A percentile compares a stretch with the other conserved stretches of the same genome.
These are phyloP conservation scores for Trichoderma brevicompactum DNA, from an alignment of 2,329 filamentous ascomycete genomes.

Conservation along the genomic window DNA sequence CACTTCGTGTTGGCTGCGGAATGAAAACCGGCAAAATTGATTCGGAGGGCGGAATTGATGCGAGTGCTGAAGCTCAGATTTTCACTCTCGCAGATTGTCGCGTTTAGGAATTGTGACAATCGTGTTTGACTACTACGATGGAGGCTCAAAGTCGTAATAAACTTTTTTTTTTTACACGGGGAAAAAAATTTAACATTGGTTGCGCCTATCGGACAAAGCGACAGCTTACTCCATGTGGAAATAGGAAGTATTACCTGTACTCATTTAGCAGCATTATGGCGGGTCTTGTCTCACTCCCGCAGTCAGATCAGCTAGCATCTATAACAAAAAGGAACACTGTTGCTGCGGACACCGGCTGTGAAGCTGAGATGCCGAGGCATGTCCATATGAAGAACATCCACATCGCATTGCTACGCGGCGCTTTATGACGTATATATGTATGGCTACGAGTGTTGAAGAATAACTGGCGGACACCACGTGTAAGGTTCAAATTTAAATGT, in stretches of 20 bases:
- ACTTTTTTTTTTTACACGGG: neutral
- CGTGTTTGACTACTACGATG: too few relatives aligned
- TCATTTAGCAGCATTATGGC: neutral
- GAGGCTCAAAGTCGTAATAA: neutral
- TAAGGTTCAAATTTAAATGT: too few relatives aligned
- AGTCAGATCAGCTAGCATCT: neutral
- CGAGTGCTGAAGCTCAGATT: neutral
- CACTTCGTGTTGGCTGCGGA: neutral
- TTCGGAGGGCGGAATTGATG: neutral
- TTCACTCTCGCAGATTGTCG: too few relatives aligned
- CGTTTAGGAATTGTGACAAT: too few relatives aligned
- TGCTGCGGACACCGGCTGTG: neutral
- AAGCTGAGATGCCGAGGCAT: slow-evolving; percentile 18
- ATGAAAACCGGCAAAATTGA: neutral
- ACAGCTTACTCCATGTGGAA: slow-evolving; percentile 9
- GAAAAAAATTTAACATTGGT: neutral
- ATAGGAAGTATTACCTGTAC: neutral
- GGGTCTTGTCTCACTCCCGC: slow-evolving; percentile 3
- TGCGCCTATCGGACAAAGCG: slow-evolving; percentile 10
- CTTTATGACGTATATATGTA: too few relatives aligned
- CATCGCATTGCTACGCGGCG: neutral
- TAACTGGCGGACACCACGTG: too few relatives aligned
- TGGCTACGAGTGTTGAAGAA: too few relatives aligned
- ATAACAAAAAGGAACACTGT: neutral
- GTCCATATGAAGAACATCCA: neutral